Evolutionary conservation across 1,139 yeast species (phyloP), one percentile per base, ranked within the genome.

Genomic region (Saccharomycopsis hybrid): DNA sequence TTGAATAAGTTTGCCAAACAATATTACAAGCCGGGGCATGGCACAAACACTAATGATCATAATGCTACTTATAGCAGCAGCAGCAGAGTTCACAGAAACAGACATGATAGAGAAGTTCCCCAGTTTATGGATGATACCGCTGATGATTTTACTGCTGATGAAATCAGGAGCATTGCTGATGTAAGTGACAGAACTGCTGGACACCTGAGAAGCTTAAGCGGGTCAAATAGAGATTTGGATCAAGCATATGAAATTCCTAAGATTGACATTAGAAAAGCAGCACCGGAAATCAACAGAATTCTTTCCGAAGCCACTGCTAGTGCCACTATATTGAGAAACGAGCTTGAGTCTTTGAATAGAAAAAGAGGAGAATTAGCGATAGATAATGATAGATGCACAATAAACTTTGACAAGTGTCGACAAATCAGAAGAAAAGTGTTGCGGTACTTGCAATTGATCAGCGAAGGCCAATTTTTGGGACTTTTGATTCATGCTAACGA

Each of bases 401-500:
- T 69, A 32, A 76, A 78, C 50, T 90, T 89, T 63, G 82, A 85
- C 50, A 76, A 80, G 61, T 88, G 96, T 60, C 78, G 94, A 57
- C 71, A 77, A 24, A 76, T 85, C 51, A 78, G 98, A 64, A 76
- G 95, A 55, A 80, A 78, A 58, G 80, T 92, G 18, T 71, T 92
- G 58, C 72, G 88, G 57, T 89, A 89, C 63, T 72, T 92, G 56
- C 97, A 92, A 65, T 74, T 80, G 52, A 86, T 88, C 41, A 83
- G 80, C 51, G 73, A 74, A 42, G 97, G 89, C 57, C 96, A 87
- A 61, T 85, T 82, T 57, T 69, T 92, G 58, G 97, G 97, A 7
- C 77, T 90, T 47, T 73, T 92, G 57, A 78, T 92, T 54, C 84
- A 79, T 56, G 95, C 96, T 46, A 92, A 92, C 62, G 98, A 92